A percentile compares a stretch with the other conserved stretches of the same genome.
These are phyloP conservation scores for Diospyros kaki DNA, from an alignment of 148 eudicot genomes.

Conservation along the genomic window DNA sequence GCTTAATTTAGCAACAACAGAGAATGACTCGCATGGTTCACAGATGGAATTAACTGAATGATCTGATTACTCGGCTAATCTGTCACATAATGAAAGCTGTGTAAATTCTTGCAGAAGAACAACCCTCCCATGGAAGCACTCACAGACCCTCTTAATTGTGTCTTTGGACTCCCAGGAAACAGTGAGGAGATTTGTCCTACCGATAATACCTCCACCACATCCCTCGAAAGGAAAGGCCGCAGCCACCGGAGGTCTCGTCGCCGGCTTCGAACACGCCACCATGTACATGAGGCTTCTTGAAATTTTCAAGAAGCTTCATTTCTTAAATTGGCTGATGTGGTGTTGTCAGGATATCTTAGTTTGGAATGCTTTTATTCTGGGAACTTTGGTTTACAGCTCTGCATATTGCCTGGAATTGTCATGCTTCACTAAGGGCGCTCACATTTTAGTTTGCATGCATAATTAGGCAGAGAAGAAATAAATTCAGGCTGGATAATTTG, in stretches of 20 bases:
- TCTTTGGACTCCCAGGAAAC: slow-evolving; percentile 26
- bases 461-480: too few relatives aligned
- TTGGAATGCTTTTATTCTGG: too few relatives aligned
- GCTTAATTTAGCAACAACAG: not conserved
- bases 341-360: not conserved
- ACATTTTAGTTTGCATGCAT: too few relatives aligned
- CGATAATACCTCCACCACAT: not conserved
- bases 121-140: slow-evolving; percentile 16
- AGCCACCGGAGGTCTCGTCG: slow-evolving; percentile 27
- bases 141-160: slow-evolving; percentile 30
- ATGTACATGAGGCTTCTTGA: slow-evolving; percentile 16
- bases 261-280: slow-evolving; percentile 28
- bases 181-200: slow-evolving; percentile 19
- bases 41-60: not conserved
- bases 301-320: slow-evolving; percentile 6
- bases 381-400: too few relatives aligned
- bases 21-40: not conserved
- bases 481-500: too few relatives aligned
- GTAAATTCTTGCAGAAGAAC: slow-evolving; percentile 18
- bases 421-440: too few relatives aligned
- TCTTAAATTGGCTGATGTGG: not conserved
- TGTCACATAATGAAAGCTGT: not conserved
- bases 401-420: too few relatives aligned
- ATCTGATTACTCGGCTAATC: not conserved
- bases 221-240: slow-evolving; percentile 21